phyloP scores from a whole-genome alignment of 768 basidiomycete species.

The Xerocomellus dryophilus region DNA sequence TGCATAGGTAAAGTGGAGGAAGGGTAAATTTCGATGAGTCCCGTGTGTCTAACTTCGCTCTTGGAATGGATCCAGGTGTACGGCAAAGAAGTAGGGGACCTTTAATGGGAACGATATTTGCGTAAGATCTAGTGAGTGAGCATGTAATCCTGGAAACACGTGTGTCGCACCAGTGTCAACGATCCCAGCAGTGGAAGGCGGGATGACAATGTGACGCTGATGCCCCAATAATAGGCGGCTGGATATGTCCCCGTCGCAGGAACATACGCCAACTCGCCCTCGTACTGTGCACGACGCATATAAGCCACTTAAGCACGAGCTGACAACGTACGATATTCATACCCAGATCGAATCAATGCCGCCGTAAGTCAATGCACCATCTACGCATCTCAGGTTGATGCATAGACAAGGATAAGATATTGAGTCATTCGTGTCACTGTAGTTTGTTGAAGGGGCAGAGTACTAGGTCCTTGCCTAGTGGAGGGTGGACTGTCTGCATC shows the following conservation, averaged over 20 bases:
- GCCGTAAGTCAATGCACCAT: constrained; percentile 30
- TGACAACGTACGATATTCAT: not conserved
- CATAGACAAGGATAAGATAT: too few species aligned
- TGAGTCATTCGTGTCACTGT: constrained; percentile 13
- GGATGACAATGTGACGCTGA: constrained; percentile 24
- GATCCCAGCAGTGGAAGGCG: constrained; percentile 25
- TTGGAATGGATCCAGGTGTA: constrained; percentile 19
- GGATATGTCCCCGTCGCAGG: constrained; percentile 29
- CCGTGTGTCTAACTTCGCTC: constrained; percentile 4
- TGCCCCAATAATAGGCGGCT: constrained; percentile 28
- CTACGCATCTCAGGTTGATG: constrained; percentile 4
- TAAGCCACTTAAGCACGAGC: not conserved
- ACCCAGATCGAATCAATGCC: constrained; percentile 19
- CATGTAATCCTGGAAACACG: not conserved
- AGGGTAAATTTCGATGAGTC: constrained; percentile 18
- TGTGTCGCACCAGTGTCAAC: constrained; percentile 30
- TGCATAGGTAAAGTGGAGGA: constrained; percentile 17
- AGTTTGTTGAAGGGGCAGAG: constrained; percentile 21
- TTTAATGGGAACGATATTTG: not conserved
- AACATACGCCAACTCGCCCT: constrained; percentile 22
- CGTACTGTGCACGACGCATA: constrained; percentile 9
- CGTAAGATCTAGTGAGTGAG: not conserved
- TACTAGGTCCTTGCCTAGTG: too few species aligned
- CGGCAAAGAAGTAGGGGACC: constrained; percentile 20
- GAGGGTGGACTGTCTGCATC: too few species aligned